Evolutionary conservation across 2,329 filamentous ascomycete genomes (phyloP).

Genomic region (Colletotrichum lindemuthianum): DNA sequence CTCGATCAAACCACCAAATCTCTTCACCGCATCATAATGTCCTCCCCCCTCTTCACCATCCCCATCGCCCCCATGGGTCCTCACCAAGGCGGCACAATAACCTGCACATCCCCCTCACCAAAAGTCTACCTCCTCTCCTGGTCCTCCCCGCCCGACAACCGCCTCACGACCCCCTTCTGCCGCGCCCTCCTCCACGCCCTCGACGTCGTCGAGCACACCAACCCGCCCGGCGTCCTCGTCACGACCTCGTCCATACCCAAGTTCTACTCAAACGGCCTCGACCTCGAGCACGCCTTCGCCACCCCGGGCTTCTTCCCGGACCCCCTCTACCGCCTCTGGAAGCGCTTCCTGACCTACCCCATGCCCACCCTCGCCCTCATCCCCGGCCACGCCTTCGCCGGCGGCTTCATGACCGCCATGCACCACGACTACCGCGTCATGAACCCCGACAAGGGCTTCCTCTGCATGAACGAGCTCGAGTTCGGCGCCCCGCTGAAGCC

Average conservation of each 20-base stretch:
- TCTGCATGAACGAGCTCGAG: slow-evolving; percentile 84
- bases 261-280: slow-evolving; percentile 87
- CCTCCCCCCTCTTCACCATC: slow-evolving; percentile 65
- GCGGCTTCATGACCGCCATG: slow-evolving; percentile 83
- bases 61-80: slow-evolving; percentile 58
- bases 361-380: slow-evolving; percentile 85
- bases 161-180: slow-evolving; percentile 76
- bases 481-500: slow-evolving; percentile 80
- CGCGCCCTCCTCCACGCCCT: slow-evolving; percentile 74
- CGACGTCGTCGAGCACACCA: slow-evolving; percentile 76
- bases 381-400: slow-evolving; percentile 85
- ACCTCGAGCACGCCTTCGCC: slow-evolving; percentile 72
- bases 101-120: slow-evolving; percentile 68
- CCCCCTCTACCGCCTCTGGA: slow-evolving; percentile 72
- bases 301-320: slow-evolving; percentile 70
- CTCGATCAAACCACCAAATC: background rate
- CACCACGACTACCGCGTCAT: slow-evolving; percentile 86
- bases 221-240: slow-evolving; percentile 75
- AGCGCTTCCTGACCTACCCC: slow-evolving; percentile 70
- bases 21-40: slow-evolving; percentile 38
- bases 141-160: slow-evolving; percentile 78
- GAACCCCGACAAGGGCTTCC: slow-evolving; percentile 74
- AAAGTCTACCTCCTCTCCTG: slow-evolving; percentile 79
- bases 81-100: slow-evolving; percentile 66
- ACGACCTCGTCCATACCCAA: slow-evolving; percentile 79